Evolutionary conservation across 75 land plant genomes (phyloP), one percentile per base, ranked within the genome.

Genomic region (Ceratopteris richardii): DNA sequence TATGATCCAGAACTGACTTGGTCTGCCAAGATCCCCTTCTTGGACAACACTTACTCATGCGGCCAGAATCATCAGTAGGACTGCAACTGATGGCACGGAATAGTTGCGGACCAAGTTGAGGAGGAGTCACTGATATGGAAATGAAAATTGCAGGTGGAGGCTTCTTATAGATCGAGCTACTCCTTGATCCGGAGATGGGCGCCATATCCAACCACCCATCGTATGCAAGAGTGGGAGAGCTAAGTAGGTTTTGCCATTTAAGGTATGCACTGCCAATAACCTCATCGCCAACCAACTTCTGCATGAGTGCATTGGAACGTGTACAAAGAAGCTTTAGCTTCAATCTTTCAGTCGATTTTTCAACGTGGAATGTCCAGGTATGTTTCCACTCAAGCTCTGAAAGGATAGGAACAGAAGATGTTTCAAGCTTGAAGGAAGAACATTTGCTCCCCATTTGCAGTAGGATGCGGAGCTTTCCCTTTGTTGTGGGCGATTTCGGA

Each of bases 1-100:
- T 19, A 31, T 62, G 64, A 29, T 62, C 64, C 51, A 62, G 57
- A 17, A 62, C 64, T 18, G 29, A 19, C 29, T 52, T 1, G 20
- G 64, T 62, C 31, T 44, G 29, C 64, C 64, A 46, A 12, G 52
- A 52, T 24, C 64, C 42, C 9, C 13, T 14, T 51, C 22, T 30
- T 29, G 20, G 43, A 51, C 2, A 19, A 16, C 14, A 50, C n/a
- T 19, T 16, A 17, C 31, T 10, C 64, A 43, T 51, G 24, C 29
- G 27, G 31, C 43, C 27, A 28, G n/a, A n/a, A 52, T 62, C 64
- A 20, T 62, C 64, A 14, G 62, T 44, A 29, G 62, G 22, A 1
- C 27, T 60, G 16, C 14, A 41, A 1, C 30, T 60, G 62, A 60
- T 12, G 62, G 62, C 26, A n/a, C 43, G 28, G 29, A 62, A 52